Base-by-base conservation (phyloP, 2,329 filamentous ascomycete species). In the Aspergillus fischeri region DNA sequence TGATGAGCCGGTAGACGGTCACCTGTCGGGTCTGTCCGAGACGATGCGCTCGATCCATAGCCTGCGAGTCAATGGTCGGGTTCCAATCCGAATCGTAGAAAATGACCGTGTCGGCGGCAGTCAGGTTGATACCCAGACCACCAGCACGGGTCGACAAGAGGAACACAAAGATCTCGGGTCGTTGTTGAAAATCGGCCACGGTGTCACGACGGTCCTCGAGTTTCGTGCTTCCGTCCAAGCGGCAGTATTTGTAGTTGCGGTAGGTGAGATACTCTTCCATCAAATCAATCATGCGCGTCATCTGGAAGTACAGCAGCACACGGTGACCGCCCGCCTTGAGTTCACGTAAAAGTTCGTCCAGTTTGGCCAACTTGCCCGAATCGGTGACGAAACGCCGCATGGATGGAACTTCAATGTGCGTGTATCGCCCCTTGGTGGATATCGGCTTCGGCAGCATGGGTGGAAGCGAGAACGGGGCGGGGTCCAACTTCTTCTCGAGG, bases 51-150 rank as follows among this genome's bases (percentile, higher is more conserved):
- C 94, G 90, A 75, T 99, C 94, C 94, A 97, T 97, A 75, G 94
- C 94, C 75, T 99, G 94, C 53, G 91, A 96, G 74, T 99, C 94
- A 69, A 97, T 97, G 3, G 94, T 97, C 0, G 94, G 94, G 73
- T 99, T 99, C 94, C 94, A 99, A 75, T 99, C 94, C 10, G 91
- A 96, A 73, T 99, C 94, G 82, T 99, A 99, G 80, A 99, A 99
- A 76, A 99, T 97, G 77, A 99, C 94, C 0, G 94, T 99, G 73
- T 99, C 94, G 21, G 94, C 94, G 53, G 90, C 89, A 5, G 94
- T 97, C 65, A 99, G 80, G 71, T 99, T 99, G 81, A 99, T 99
- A 78, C 94, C 94, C 21, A 99, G 83, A 81, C 94, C 94, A 85
- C 94, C 94, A 41, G 94, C 94, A 76, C 94, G 92, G 0, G 94